phyloP scores from a whole-genome alignment of 345 rosid genomes.

The Stellera chamaejasme region DNA sequence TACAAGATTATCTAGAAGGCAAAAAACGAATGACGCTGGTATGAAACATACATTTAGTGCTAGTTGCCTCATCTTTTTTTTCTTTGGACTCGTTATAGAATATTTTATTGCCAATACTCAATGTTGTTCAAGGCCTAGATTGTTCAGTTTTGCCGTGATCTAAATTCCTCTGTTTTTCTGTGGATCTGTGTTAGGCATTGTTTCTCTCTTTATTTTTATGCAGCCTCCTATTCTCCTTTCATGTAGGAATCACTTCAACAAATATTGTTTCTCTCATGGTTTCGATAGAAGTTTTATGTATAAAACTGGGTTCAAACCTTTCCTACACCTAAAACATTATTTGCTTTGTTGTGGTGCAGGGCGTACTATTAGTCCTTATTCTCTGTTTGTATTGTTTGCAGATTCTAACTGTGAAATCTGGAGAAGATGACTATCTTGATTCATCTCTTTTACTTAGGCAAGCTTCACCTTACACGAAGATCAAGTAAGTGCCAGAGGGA shows the following conservation, averaged over 20 bases:
- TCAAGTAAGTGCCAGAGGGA: constrained; percentile 37
- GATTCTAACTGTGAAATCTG: constrained; percentile 78
- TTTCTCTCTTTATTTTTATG: neutral
- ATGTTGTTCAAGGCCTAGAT: neutral
- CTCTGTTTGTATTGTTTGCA: constrained; percentile 19
- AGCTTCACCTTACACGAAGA: constrained; percentile 84
- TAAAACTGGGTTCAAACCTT: too few relatives aligned
- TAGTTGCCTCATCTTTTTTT: too few relatives aligned
- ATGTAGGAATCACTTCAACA: too few relatives aligned
- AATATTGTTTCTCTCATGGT: too few relatives aligned
- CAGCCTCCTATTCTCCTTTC: too few relatives aligned
- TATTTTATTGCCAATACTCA: neutral
- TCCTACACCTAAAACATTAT: too few relatives aligned
- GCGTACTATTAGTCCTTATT: neutral
- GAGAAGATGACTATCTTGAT: constrained; percentile 76
- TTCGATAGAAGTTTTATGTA: too few relatives aligned
- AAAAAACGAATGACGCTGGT: constrained; percentile 90
- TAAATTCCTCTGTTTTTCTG: neutral
- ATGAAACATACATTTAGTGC: constrained; percentile 11
- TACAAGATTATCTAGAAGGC: constrained; percentile 86
- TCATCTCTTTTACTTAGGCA: constrained; percentile 63
- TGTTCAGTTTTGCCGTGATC: constrained; percentile 3
- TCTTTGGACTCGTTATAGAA: constrained; percentile 6
- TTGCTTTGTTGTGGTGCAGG: too few relatives aligned
- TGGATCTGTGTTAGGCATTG: neutral